phyloP scores from a whole-genome alignment of 495 filamentous ascomycete species.

The Jackrogersella minutella region DNA sequence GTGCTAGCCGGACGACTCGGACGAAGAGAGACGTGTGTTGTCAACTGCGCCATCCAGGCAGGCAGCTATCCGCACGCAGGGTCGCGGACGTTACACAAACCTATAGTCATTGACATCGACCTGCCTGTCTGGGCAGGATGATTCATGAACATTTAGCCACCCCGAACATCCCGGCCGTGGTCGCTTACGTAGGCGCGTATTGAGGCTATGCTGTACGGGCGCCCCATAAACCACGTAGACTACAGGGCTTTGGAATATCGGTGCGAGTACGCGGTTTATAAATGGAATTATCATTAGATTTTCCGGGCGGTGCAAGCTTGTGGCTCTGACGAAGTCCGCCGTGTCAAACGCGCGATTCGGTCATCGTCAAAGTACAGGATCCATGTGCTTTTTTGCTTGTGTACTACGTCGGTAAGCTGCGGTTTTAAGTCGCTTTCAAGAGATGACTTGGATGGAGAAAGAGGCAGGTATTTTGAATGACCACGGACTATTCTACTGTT shows the following conservation, averaged over 20 bases:
- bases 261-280: background rate
- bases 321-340: background rate
- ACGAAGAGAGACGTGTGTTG: slow-evolving; percentile 75
- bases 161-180: slow-evolving; percentile 14
- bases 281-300: background rate
- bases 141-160: slow-evolving; percentile 22
- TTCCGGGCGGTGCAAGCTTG: background rate
- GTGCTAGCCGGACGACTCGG: slow-evolving; percentile 54
- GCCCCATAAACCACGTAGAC: slow-evolving; percentile 6
- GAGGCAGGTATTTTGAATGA: slow-evolving; percentile 12
- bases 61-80: slow-evolving; percentile 68
- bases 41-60: slow-evolving; percentile 78
- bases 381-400: slow-evolving; percentile 1
- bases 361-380: too few species aligned
- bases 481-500: slow-evolving; percentile 14
- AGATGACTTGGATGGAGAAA: background rate
- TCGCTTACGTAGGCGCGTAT: slow-evolving; percentile 4
- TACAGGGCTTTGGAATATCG: background rate
- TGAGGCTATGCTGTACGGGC: slow-evolving; percentile 17
- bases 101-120: slow-evolving; percentile 80
- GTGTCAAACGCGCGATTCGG: too few species aligned
- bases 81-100: slow-evolving; percentile 71
- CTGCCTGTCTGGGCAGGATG: slow-evolving; percentile 64
- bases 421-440: background rate
- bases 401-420: background rate